These are phyloP conservation scores for Porphyrellus cyaneotinctus DNA, from an alignment of 768 basidiomycete genomes.

Conservation along the genomic window DNA sequence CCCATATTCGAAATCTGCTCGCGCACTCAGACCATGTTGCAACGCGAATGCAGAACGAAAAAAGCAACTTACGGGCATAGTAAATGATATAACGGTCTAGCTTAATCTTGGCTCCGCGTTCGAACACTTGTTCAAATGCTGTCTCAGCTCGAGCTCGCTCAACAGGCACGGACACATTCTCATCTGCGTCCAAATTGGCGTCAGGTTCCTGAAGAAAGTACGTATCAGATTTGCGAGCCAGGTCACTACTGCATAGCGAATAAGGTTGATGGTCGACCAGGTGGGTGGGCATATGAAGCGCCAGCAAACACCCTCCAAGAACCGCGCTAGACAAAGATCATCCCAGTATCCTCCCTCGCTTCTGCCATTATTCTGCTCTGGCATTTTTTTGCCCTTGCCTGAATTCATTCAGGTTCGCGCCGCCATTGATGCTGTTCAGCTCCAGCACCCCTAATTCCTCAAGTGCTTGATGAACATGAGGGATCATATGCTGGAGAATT, in stretches of 20 bases:
- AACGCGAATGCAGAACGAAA: background rate
- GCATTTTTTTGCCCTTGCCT: slow-evolving; percentile 24
- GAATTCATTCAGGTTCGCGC: slow-evolving; percentile 9
- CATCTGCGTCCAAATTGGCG: slow-evolving; percentile 44
- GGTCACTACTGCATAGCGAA: background rate
- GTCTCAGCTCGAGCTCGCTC: slow-evolving; percentile 54
- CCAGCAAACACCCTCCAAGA: slow-evolving; percentile 80
- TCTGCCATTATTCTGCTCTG: slow-evolving; percentile 42
- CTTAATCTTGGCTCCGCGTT: slow-evolving; percentile 66
- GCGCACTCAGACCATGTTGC: background rate
- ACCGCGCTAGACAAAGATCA: slow-evolving; percentile 76
- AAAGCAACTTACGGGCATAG: slow-evolving; percentile 63
- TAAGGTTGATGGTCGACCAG: background rate
- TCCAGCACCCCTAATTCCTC: slow-evolving; percentile 32
- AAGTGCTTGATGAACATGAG: slow-evolving; percentile 53
- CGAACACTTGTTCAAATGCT: slow-evolving; percentile 65
- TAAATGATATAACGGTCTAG: slow-evolving; percentile 90
- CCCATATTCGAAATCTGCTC: slow-evolving; percentile 82
- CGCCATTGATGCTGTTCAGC: slow-evolving; percentile 4
- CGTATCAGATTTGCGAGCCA: slow-evolving; percentile 21
- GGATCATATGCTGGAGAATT: slow-evolving; percentile 61
- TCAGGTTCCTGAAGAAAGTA: slow-evolving; percentile 46
- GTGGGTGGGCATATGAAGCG: slow-evolving; percentile 52
- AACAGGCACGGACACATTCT: slow-evolving; percentile 37
- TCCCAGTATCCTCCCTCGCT: slow-evolving; percentile 68